Percentiles rank a stretch among this genome's conserved stretches.
phyloP scores from a whole-genome alignment of 345 rosid species.

The Rhizophora mangle region DNA sequence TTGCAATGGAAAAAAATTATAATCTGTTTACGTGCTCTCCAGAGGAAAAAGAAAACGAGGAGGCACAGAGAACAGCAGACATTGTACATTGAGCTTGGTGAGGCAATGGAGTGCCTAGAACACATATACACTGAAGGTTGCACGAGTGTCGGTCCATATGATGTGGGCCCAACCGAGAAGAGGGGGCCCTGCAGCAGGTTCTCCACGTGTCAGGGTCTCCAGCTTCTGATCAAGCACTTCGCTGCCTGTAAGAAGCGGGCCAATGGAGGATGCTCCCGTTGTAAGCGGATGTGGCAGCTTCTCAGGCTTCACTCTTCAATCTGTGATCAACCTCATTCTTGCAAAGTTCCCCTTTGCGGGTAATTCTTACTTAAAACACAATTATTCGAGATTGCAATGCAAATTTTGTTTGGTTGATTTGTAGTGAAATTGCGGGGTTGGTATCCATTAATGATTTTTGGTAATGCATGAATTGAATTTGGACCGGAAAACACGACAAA shows the following conservation, averaged over 20 bases:
- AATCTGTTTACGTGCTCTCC: not conserved
- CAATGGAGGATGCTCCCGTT: constrained; percentile 60
- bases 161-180: constrained; percentile 22
- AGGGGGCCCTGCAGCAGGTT: constrained; percentile 50
- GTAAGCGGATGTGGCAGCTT: constrained; percentile 88
- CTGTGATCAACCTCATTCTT: constrained; percentile 58
- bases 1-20: not conserved
- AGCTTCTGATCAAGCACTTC: constrained; percentile 66
- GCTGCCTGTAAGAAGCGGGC: constrained; percentile 54
- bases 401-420: not conserved
- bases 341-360: constrained; percentile 94
- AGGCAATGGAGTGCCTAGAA: constrained; percentile 82
- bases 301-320: constrained; percentile 72
- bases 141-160: constrained; percentile 60
- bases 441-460: no score
- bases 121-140: constrained; percentile 91
- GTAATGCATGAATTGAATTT: no score
- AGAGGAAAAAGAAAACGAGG: constrained; percentile 69
- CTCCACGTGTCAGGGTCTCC: constrained; percentile 67
- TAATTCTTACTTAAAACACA: constrained; percentile 15
- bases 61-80: constrained; percentile 47
- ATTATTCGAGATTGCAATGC: no score
- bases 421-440: not conserved
- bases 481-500: no score
- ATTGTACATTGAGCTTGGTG: constrained; percentile 58